Evolutionary conservation across 2,329 filamentous ascomycete species (phyloP).

Genomic region (Fusarium secorum): DNA sequence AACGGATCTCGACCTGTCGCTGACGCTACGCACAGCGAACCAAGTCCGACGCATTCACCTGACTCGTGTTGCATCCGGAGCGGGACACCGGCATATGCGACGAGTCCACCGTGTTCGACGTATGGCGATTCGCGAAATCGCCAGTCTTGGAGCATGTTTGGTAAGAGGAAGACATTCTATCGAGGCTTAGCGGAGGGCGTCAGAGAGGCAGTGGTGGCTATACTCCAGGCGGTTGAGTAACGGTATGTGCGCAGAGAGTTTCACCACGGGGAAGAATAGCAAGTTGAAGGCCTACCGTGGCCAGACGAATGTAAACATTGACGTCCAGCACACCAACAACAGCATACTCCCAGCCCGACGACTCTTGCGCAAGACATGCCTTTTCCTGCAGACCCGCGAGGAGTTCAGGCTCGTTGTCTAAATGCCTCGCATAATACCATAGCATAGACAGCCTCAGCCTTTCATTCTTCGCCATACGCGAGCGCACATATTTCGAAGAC

Average conservation of each 20-base stretch:
- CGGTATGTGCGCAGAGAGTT: constrained; percentile 54
- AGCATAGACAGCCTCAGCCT: constrained; percentile 47
- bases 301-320: constrained; percentile 53
- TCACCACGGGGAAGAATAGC: constrained; percentile 55
- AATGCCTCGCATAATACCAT: constrained; percentile 54
- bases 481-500: constrained; percentile 33
- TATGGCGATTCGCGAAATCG: constrained; percentile 52
- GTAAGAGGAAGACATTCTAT: constrained; percentile 51
- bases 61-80: constrained; percentile 51
- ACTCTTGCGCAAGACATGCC: constrained; percentile 50
- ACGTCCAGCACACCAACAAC: constrained; percentile 54
- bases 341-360: constrained; percentile 56
- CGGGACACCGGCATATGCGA: constrained; percentile 52
- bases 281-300: constrained; percentile 51
- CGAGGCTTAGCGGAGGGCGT: background rate
- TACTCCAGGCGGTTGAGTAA: constrained; percentile 47
- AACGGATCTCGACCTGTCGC: constrained; percentile 45
- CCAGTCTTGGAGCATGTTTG: constrained; percentile 54
- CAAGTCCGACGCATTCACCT: constrained; percentile 51
- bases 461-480: constrained; percentile 41
- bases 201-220: background rate
- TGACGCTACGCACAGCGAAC: constrained; percentile 54
- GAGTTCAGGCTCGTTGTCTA: constrained; percentile 51
- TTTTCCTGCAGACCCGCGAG: constrained; percentile 53
- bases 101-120: constrained; percentile 50